Conservation (phyloP, 2,329 filamentous ascomycete species). For the Stagonosporopsis tanaceti region DNA sequence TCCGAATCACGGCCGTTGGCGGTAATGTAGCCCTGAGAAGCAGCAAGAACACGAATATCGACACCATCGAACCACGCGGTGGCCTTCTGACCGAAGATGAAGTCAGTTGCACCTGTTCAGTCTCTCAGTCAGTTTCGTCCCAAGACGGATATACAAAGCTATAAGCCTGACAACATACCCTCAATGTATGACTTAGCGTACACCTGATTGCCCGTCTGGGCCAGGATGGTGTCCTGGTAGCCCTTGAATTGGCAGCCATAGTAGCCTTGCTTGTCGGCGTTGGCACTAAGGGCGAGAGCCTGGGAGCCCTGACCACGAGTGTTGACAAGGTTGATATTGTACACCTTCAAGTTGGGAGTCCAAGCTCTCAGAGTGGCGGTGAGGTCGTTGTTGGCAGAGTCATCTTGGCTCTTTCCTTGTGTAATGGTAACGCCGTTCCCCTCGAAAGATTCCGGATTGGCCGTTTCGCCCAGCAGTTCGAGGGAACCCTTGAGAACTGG, state of each 20-base stretch:
- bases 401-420: constrained; percentile 56
- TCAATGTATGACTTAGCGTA: constrained; percentile 66
- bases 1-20: constrained; percentile 45
- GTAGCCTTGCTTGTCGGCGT: constrained; percentile 62
- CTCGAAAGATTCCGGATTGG: constrained; percentile 57
- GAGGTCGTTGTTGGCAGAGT: constrained; percentile 61
- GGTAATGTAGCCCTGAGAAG: constrained; percentile 52
- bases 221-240: constrained; percentile 63
- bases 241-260: constrained; percentile 65
- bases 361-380: constrained; percentile 61
- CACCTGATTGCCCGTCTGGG: constrained; percentile 60
- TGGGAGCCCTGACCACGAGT: constrained; percentile 58
- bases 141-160: background rate
- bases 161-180: constrained; percentile 39
- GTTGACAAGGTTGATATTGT: constrained; percentile 66
- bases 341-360: constrained; percentile 64
- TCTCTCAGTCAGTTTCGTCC: background rate
- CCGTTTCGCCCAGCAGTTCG: constrained; percentile 67
- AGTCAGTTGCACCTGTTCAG: constrained; percentile 58
- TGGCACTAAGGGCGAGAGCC: constrained; percentile 63
- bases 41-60: constrained; percentile 57
- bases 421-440: constrained; percentile 67
- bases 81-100: constrained; percentile 65
- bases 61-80: constrained; percentile 61
- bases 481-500: constrained; percentile 57